Percentiles rank a stretch among this genome's conserved stretches.
phyloP scores from a whole-genome alignment of 2,329 filamentous ascomycete genomes.

The Botryosphaeria dothidea region DNA sequence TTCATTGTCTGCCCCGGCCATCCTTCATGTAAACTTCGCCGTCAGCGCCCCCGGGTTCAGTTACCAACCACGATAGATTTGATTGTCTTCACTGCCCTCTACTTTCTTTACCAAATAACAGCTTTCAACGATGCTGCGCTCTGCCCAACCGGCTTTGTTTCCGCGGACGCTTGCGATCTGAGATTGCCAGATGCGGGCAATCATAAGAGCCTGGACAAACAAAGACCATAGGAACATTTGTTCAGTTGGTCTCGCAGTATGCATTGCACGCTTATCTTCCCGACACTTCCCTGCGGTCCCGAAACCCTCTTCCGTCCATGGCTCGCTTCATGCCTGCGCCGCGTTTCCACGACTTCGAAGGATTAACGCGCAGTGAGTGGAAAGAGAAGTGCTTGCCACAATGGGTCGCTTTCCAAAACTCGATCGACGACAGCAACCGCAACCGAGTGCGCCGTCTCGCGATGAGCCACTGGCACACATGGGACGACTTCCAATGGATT shows the following conservation, averaged over 20 bases:
- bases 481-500: constrained; percentile 39
- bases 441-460: constrained; percentile 36
- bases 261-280: neutral
- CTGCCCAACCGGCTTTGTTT: neutral
- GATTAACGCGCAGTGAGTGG: neutral
- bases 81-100: neutral
- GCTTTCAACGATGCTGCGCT: neutral
- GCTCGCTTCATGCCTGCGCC: neutral
- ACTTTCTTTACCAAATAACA: neutral
- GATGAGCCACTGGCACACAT: constrained; percentile 37
- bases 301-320: neutral
- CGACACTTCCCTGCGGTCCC: neutral
- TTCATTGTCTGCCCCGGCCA: neutral
- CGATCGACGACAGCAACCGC: constrained; percentile 35
- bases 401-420: constrained; percentile 34
- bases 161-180: neutral
- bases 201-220: neutral
- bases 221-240: neutral
- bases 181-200: neutral
- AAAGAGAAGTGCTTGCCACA: constrained; percentile 18
- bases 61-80: neutral
- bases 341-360: neutral
- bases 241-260: neutral
- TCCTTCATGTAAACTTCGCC: neutral
- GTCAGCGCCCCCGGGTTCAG: neutral